Evolutionary conservation across 2,329 filamentous ascomycete genomes (phyloP), one percentile per base, ranked within the genome.

Genomic region (Fusarium keratoplasticum): DNA sequence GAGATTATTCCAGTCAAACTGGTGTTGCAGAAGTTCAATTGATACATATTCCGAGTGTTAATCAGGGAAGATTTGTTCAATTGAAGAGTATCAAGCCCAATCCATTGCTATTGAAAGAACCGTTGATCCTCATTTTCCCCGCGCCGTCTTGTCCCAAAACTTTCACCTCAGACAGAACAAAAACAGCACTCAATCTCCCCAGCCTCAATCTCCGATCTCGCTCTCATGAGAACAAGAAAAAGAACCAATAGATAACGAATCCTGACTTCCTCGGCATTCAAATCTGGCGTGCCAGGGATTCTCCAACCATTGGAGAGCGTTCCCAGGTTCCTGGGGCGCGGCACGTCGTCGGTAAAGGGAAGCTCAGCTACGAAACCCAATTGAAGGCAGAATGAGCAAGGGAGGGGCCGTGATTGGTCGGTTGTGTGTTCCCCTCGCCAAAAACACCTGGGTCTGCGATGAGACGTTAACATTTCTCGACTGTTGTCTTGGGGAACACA

Each of bases 371-470:
- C 22, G 35, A 70, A 70, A 67, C 38, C 20, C 31, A 64, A 63
- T 63, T 42, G 57, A 60, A 63, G 40, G 58, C 54, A 57, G 55
- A 40, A 64, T 64, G 54, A 59, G 63, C 20, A 60, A 47, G 52
- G 31, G 20, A 42, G 27, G 22, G n/a, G 22, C 35, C 11, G 22
- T 66, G 61, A 74, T 74, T 74, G 72, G 71, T 25, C n/a, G 33
- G 3, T 20, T 36, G 2, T 25, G 57, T 36, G 8, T 66, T 66
- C 70, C 52, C 61, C 57, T 69, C 69, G 62, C 47, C 29, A 55
- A 68, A 65, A 68, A 65, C 59, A 66, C 64, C 22, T 68, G 47
- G 16, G 40, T 31, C 31, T 44, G 36, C n/a, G 36, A 42, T 40
- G 18, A 50, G 59, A 47, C 27, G n/a, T 36, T 58, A 16, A 66